Conservation (phyloP, 2,329 filamentous ascomycete genomes). For the Pseudogymnoascus sp. region DNA sequence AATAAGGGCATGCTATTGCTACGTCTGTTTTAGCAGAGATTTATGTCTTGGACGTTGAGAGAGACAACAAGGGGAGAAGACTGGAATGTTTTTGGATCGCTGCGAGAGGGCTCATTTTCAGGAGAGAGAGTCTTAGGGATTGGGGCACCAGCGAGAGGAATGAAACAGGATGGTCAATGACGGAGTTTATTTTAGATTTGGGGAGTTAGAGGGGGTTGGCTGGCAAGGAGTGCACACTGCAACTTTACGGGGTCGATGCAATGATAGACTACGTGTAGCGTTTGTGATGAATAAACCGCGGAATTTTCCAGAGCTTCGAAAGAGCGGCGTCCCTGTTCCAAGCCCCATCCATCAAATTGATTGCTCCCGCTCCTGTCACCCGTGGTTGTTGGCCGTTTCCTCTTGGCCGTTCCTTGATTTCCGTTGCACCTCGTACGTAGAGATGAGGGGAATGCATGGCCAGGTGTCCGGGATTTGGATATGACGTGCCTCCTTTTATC, state of each 20-base stretch:
- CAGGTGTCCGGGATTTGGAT: neutral
- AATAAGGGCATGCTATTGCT: neutral
- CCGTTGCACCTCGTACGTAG: neutral
- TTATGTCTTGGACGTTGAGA: neutral
- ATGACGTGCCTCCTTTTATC: neutral
- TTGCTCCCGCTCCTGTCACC: neutral
- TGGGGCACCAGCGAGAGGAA: neutral
- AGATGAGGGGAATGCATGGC: neutral
- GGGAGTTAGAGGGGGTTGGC: neutral
- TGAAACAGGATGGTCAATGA: conserved; percentile 2
- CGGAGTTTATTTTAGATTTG: conserved; percentile 2
- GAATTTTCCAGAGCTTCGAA: neutral
- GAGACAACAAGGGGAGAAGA: neutral
- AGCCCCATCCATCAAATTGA: neutral
- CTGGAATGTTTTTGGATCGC: conserved; percentile 8
- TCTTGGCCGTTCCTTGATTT: neutral
- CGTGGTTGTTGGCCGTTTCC: neutral
- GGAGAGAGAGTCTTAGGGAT: neutral
- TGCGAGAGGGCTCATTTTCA: neutral
- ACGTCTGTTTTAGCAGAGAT: neutral
- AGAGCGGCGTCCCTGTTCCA: neutral
- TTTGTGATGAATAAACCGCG: neutral
- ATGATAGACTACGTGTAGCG: neutral
- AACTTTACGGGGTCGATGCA: neutral
- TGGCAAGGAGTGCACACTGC: conserved; percentile 1